Percentiles rank a stretch among this genome's conserved stretches.
Conservation (phyloP, 163 green algal species). For the Coccomyxa subellipsoidea region DNA sequence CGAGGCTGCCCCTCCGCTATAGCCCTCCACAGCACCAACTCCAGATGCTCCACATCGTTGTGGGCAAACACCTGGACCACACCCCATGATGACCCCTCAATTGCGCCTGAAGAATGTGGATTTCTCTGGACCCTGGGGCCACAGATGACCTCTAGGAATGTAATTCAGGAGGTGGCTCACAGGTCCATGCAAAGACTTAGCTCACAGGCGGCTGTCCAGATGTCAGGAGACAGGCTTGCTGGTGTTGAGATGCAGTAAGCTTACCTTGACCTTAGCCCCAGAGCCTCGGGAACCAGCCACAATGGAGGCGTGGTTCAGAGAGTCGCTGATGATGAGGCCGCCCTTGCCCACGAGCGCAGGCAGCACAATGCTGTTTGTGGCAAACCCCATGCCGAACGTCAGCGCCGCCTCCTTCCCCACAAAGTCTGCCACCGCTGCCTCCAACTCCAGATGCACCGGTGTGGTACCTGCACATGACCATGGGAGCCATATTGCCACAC, state of each 20-base stretch:
- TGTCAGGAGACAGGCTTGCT: too few species aligned
- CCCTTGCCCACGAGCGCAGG: slow-evolving; percentile 83
- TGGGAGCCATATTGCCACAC: too few species aligned
- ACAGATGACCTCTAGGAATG: too few species aligned
- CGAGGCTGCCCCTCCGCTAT: slow-evolving; percentile 92
- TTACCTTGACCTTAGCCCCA: slow-evolving; percentile 70
- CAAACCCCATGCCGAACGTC: slow-evolving; percentile 98
- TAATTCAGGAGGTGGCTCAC: too few species aligned
- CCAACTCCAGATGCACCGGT: slow-evolving; percentile 71
- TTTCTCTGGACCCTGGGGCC: too few species aligned
- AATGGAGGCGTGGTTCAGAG: slow-evolving; percentile 96
- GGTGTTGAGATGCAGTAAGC: not conserved
- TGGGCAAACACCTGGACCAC: slow-evolving; percentile 79
- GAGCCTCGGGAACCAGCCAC: slow-evolving; percentile 80
- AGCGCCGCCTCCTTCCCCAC: slow-evolving; percentile 86
- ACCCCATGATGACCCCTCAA: not conserved
- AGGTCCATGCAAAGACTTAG: too few species aligned
- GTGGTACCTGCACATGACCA: slow-evolving; percentile 62
- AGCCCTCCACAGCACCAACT: slow-evolving; percentile 74
- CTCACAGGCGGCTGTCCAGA: too few species aligned
- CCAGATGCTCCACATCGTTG: slow-evolving; percentile 87
- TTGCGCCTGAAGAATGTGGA: too few species aligned
- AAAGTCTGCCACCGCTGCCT: slow-evolving; percentile 80
- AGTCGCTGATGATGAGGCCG: slow-evolving; percentile 89
- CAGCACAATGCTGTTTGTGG: slow-evolving; percentile 92